Base-by-base conservation (phyloP, 2,329 filamentous ascomycete species). In the Cercospora sp. region DNA sequence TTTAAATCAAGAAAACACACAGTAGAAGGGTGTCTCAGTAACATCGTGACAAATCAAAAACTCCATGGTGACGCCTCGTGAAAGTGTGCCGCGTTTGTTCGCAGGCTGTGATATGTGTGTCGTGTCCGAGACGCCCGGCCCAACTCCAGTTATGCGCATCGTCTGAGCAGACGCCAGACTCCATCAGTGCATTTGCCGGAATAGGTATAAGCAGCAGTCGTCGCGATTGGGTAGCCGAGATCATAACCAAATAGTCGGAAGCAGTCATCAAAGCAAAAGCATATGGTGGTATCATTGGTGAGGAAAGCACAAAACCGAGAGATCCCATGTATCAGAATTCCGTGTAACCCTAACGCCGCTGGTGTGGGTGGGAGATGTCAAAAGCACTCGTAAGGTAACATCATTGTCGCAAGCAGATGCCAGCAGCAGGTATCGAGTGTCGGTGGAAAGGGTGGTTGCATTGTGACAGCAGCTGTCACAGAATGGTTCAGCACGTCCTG, bases 271-370 rank as follows among this genome's bases (percentile, higher is more conserved):
- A 68, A 71, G 66, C 66, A 70, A 66, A 67, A 72, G 64, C 68
- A 72, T 69, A 61, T 70, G 66, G 68, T 72, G 70, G 70, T 72
- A 72, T 72, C 70, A 72, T 70, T 69, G 70, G 63, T 70, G 58
- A 55, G 34, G 43, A 24, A 66, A 64, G 66, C 61, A 64, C 28
- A 32, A 64, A 37, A 28, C 61, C 49, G 61, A 63, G 24, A 40
- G 30, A 21, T 12, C 28, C 49, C 65, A 66, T 60, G 37, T 53
- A 57, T 37, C 63, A 55, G 51, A 57, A 49, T 61, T n/a, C 61
- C 66, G 55, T 51, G 61, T 45, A 21, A 55, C 43, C 63, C 63
- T 40, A 70, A 70, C 67, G 69, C 69, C 70, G 58, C 60, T 68
- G 68, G 64, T 68, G 60, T 66, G 37, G 65, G 32, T 67, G 57